Evolutionary conservation across 768 basidiomycete genomes (phyloP).

Genomic region (Suillus cothurnatus): DNA sequence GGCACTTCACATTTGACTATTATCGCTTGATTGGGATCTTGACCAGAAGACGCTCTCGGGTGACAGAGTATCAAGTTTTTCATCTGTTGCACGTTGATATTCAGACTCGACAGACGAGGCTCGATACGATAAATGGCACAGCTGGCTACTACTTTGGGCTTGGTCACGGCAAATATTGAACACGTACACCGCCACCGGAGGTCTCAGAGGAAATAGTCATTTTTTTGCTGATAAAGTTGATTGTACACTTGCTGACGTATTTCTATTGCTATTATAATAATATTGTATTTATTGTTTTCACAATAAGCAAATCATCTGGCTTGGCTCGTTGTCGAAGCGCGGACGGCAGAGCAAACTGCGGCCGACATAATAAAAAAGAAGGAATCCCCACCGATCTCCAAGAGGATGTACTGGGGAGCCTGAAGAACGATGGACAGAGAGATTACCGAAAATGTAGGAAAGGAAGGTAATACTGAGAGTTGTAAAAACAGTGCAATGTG

Average conservation of each 20-base stretch:
- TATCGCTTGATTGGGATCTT: slow-evolving; percentile 29
- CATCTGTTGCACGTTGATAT: slow-evolving; percentile 12
- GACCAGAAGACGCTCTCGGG: slow-evolving; percentile 39
- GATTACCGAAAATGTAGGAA: not conserved
- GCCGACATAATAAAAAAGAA: not conserved
- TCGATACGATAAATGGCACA: not conserved
- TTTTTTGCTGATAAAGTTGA: not conserved
- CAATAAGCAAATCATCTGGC: not conserved
- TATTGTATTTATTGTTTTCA: not conserved
- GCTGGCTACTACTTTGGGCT: too few relatives aligned
- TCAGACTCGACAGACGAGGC: not conserved
- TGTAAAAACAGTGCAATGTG: not conserved
- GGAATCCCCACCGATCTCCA: not conserved
- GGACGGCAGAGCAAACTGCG: not conserved
- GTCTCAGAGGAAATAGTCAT: too few relatives aligned
- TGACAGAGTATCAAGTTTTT: slow-evolving; percentile 41
- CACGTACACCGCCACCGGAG: too few relatives aligned
- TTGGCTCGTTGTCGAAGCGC: not conserved
- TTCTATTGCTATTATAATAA: not conserved
- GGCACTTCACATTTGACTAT: slow-evolving; percentile 28
- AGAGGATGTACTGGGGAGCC: not conserved
- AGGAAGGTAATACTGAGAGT: not conserved
- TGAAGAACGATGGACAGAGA: not conserved
- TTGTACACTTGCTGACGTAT: not conserved
- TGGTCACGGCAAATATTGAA: too few relatives aligned